Base-by-base conservation (phyloP, 176 grass and related monocot species). In the Raddia guianensis region DNA sequence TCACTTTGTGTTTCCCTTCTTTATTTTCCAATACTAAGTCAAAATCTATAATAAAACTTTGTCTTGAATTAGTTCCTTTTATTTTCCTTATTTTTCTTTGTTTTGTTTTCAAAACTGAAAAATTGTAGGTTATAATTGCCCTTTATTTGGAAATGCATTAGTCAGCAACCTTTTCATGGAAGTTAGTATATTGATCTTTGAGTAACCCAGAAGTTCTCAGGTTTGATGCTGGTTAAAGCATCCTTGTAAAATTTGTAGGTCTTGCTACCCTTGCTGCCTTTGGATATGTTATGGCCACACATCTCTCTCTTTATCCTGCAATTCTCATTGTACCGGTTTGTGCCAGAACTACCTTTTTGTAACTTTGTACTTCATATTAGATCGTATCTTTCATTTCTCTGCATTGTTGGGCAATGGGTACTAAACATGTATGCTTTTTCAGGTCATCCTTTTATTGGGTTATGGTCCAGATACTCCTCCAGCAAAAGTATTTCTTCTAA, bases 231-330 rank as follows among this genome's bases (percentile, higher is more conserved):
- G 69, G 48, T 62, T 86, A 43, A 80, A 80, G 35, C 32, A 20
- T 74, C 51, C 53, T 84, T 81, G 3, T 73, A 43, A 64, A 5
- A 84, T 86, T 84, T 49, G 18, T 84, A 99, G 96, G 92, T 79
- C 58, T 99, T 77, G 78, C 86, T 73, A 73, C 96, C 49, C 88
- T 99, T 85, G 90, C 92, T 79, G 90, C 96, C 52, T 99, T 95
- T 93, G 96, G 92, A 91, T 95, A 89, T 93, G 90, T 95, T 71
- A 93, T 95, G 83, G 88, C 92, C 73, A 88, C 93, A 53, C 96
- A 99, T 63, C 60, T 95, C 65, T 91, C 92, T 78, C 92, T 95
- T 63, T 95, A 99, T 88, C 96, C 92, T 60, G 86, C 60, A 73
- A 90, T 99, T 86, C 84, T 99, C 54, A 84, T 99, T 77, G 55